These are phyloP conservation scores for Auricularia cornea DNA, from an alignment of 768 basidiomycete species.

Conservation along the genomic window DNA sequence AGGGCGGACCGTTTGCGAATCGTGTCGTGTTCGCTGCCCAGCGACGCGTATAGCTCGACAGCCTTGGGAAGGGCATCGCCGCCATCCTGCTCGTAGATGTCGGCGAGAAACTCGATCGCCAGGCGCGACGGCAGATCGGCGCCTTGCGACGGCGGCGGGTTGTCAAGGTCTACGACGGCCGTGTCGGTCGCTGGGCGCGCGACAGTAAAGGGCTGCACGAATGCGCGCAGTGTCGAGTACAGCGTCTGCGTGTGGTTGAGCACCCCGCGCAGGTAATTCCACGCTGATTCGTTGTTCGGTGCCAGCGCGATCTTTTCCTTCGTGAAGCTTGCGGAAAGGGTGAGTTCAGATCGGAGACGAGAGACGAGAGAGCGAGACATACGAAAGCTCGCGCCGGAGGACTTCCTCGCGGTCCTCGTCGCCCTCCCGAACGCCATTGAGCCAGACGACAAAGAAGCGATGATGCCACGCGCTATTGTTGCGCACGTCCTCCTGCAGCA, in stretches of 20 bases:
- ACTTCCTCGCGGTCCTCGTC: slow-evolving; percentile 53
- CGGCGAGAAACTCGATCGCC: slow-evolving; percentile 82
- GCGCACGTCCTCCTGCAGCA: slow-evolving; percentile 68
- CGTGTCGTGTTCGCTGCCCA: not conserved
- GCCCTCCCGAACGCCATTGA: slow-evolving; percentile 52
- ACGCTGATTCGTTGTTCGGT: slow-evolving; percentile 90
- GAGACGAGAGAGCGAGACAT: slow-evolving; percentile 26
- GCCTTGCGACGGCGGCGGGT: slow-evolving; percentile 53
- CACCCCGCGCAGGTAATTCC: slow-evolving; percentile 94
- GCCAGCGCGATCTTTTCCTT: slow-evolving; percentile 77
- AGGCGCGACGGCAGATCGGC: slow-evolving; percentile 70
- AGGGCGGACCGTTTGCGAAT: too few species aligned
- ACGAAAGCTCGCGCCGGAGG: slow-evolving; percentile 68
- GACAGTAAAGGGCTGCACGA: slow-evolving; percentile 57
- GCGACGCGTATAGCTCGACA: slow-evolving; percentile 18
- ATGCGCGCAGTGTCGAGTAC: slow-evolving; percentile 44
- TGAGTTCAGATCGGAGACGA: not conserved
- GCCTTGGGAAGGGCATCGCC: slow-evolving; percentile 36
- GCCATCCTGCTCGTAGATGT: slow-evolving; percentile 56
- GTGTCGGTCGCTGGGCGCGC: slow-evolving; percentile 20
- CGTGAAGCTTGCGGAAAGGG: slow-evolving; percentile 45
- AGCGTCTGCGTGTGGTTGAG: slow-evolving; percentile 55
- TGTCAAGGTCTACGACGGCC: slow-evolving; percentile 56
- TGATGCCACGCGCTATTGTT: slow-evolving; percentile 99
- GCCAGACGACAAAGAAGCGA: slow-evolving; percentile 81